A percentile compares a stretch with the other conserved stretches of the same genome.
These are phyloP conservation scores for Cladorrhinum samala DNA, from an alignment of 495 filamentous ascomycete species.

Conservation along the genomic window DNA sequence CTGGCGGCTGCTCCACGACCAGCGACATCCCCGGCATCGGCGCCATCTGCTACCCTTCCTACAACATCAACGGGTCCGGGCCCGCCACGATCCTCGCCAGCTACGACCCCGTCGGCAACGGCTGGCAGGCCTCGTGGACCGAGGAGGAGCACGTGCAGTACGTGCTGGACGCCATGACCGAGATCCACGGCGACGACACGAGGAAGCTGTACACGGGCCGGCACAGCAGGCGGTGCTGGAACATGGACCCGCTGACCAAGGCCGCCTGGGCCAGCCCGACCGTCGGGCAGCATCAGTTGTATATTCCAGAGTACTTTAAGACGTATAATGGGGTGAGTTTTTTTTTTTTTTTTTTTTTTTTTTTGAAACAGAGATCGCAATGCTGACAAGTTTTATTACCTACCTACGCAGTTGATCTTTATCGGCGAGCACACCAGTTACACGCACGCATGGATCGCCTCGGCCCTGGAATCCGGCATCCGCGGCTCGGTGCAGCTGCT, in stretches of 20 bases:
- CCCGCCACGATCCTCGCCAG: conserved; percentile 58
- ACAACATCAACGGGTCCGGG: conserved; percentile 55
- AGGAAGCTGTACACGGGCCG: conserved; percentile 54
- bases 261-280: conserved; percentile 52
- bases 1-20: conserved; percentile 52
- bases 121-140: conserved; percentile 18
- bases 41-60: conserved; percentile 57
- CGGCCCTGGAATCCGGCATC: conserved; percentile 60
- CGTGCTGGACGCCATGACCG: conserved; percentile 44
- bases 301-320: conserved; percentile 62
- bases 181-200: conserved; percentile 54
- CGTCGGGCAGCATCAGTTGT: conserved; percentile 57
- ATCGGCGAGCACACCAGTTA: conserved; percentile 67
- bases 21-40: conserved; percentile 54
- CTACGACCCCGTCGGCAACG: conserved; percentile 40
- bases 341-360: background rate
- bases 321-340: conserved; percentile 51
- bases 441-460: conserved; percentile 70
- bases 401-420: conserved; percentile 60
- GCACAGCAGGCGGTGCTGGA: conserved; percentile 56
- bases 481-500: conserved; percentile 59
- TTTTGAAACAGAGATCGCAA: background rate
- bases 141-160: conserved; percentile 22
- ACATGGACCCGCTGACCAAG: conserved; percentile 45
- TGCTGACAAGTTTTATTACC: background rate